These are phyloP conservation scores for Spirogloea muscicola DNA, from an alignment of 139 green algal species.

Conservation along the genomic window DNA sequence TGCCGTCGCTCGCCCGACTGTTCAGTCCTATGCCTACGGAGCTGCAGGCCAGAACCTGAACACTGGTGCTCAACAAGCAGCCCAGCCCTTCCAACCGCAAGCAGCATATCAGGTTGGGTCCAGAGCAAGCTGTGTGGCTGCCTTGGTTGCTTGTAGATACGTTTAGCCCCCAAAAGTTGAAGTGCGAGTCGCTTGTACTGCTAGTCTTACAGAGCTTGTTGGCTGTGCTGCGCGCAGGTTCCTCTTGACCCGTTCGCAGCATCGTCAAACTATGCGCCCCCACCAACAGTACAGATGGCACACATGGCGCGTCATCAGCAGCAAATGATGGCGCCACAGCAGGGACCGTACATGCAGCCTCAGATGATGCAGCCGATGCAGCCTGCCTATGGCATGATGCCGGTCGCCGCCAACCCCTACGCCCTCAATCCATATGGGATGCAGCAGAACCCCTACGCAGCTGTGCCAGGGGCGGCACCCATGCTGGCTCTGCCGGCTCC, in stretches of 20 bases:
- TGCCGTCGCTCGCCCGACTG: constrained; percentile 21
- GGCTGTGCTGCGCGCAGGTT: neutral
- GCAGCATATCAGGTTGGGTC: no score
- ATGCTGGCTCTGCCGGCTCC: neutral
- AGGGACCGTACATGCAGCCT: neutral
- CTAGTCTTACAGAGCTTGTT: constrained; percentile 14
- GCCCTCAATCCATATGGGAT: neutral
- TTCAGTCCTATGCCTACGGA: neutral
- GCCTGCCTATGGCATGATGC: neutral
- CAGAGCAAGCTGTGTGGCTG: no score
- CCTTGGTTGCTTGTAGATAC: no score
- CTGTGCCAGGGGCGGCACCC: neutral
- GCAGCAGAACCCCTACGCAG: constrained; percentile 21
- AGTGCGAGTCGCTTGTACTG: constrained; percentile 15
- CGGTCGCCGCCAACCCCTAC: no score
- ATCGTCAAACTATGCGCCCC: constrained; percentile 19
- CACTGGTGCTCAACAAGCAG: neutral
- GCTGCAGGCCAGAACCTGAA: neutral
- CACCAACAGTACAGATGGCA: constrained; percentile 39
- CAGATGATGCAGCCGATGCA: neutral
- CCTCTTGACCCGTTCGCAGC: constrained; percentile 33
- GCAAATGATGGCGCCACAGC: neutral
- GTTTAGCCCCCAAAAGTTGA: no score
- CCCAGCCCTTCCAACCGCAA: neutral
- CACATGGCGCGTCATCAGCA: constrained; percentile 35